Evolutionary conservation across 768 basidiomycete genomes (phyloP), one percentile per base, ranked within the genome.

Genomic region (Tricholoma flavovirens): DNA sequence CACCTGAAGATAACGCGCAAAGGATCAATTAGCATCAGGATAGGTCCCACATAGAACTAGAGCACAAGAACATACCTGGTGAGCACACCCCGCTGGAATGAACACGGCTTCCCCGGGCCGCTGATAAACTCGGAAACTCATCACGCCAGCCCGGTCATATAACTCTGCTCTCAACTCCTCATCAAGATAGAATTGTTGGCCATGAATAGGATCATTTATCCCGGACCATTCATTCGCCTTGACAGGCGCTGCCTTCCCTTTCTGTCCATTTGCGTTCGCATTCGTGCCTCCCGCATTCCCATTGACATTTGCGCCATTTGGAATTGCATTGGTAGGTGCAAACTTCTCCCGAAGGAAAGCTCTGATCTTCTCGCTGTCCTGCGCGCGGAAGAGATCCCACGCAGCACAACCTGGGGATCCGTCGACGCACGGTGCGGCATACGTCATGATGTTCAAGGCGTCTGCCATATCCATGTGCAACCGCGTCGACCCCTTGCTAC

Each of bases 401-500:
- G 85, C 90, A 0, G 95, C 95, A 61, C 82, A 84, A 3, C 95
- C 95, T 1, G 80, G 79, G 5, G 80, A 79, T 29, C 87, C 84
- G 22, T 88, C 79, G 9, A 74, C 68, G 48, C 78, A 72, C 1
- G 69, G 66, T 6, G 81, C 75, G 8, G 93, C 83, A 66, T 84
- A 85, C 1, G 90, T 80, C 89, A 97, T 90, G 58, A 98, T 80
- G 67, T 98, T 98, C 58, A 97, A 73, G 4, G 95, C 94, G 63
- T 94, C 93, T 0, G 90, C 90, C 83, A 94, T 91, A 69, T 93
- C 92, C 90, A 96, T 93, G 62, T 97, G 95, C 51, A 97, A 71
- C 56, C 90, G 77, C 9, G 94, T 97, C 19, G 90, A 86, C 1
- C 94, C 93, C 62, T 88, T 87, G 65, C 84, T 88, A 3, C 87